These are phyloP conservation scores for Coniella lustricola DNA, from an alignment of 2,329 filamentous ascomycete genomes.

Conservation along the genomic window DNA sequence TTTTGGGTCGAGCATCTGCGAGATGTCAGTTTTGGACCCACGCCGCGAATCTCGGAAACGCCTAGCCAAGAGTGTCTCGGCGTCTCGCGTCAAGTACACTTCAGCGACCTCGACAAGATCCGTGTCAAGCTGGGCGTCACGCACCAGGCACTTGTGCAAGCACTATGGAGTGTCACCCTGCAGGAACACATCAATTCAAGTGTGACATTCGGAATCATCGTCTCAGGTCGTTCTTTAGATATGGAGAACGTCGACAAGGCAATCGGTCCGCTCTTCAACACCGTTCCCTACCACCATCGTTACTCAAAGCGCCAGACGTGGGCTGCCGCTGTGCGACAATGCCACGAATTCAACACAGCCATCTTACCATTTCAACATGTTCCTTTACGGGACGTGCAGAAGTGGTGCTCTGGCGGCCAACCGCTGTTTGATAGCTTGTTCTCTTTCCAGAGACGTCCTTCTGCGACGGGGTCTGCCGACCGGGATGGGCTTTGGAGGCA, in stretches of 20 bases:
- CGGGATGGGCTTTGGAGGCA: slow-evolving; percentile 44
- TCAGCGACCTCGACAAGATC: slow-evolving; percentile 40
- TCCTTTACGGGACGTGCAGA: slow-evolving; percentile 70
- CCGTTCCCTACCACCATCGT: slow-evolving; percentile 61
- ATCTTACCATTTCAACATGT: slow-evolving; percentile 71
- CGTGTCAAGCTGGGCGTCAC: slow-evolving; percentile 62
- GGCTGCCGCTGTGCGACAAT: slow-evolving; percentile 51
- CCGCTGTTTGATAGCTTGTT: slow-evolving; percentile 75
- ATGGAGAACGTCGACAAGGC: slow-evolving; percentile 58
- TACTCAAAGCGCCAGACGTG: slow-evolving; percentile 43
- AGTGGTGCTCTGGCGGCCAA: slow-evolving; percentile 59
- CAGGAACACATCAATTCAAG: slow-evolving; percentile 39
- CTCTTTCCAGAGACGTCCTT: slow-evolving; percentile 60
- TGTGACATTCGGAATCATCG: slow-evolving; percentile 63
- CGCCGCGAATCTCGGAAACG: slow-evolving; percentile 11
- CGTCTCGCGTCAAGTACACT: slow-evolving; percentile 25
- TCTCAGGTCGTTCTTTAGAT: slow-evolving; percentile 70
- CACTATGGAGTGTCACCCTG: slow-evolving; percentile 62
- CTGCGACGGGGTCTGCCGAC: slow-evolving; percentile 20
- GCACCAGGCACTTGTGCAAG: slow-evolving; percentile 71
- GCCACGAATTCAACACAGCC: slow-evolving; percentile 64
- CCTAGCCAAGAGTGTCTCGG: slow-evolving; percentile 17
- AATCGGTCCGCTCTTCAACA: slow-evolving; percentile 86
- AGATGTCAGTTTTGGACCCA: slow-evolving; percentile 23
- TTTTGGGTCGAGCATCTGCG: slow-evolving; percentile 64